phyloP scores from a whole-genome alignment of 441 rosid species.

The Aquilaria agallochum region DNA sequence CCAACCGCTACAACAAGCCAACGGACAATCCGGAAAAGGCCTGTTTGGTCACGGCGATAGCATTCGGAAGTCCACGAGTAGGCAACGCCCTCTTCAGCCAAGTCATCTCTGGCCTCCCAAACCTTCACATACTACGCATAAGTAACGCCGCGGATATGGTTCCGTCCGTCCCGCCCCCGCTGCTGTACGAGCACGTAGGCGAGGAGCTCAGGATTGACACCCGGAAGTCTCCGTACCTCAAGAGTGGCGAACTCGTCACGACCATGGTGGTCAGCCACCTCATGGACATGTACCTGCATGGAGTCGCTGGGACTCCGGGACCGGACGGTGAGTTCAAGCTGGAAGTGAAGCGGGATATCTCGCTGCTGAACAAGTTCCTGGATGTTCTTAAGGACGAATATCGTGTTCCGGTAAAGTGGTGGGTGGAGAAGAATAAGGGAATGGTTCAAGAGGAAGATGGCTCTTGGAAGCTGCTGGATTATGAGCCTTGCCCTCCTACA shows the following conservation, averaged over 20 bases:
- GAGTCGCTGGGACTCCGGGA: slow-evolving; percentile 28
- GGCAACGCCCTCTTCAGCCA: slow-evolving; percentile 31
- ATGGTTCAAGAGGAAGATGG: slow-evolving; percentile 35
- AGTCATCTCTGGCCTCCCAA: slow-evolving; percentile 11
- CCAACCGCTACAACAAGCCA: slow-evolving; percentile 33
- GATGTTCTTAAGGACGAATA: slow-evolving; percentile 30
- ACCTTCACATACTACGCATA: slow-evolving; percentile 35
- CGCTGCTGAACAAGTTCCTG: slow-evolving; percentile 23
- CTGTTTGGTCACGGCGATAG: slow-evolving; percentile 26
- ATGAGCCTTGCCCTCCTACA: slow-evolving; percentile 11
- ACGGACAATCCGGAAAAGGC: slow-evolving; percentile 9
- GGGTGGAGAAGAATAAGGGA: slow-evolving; percentile 29
- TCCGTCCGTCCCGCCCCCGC: slow-evolving; percentile 16
- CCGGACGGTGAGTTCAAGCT: slow-evolving; percentile 15
- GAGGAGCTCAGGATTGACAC: slow-evolving; percentile 28
- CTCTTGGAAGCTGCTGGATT: slow-evolving; percentile 23
- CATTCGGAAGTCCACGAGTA: slow-evolving; percentile 33
- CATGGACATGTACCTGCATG: slow-evolving; percentile 30
- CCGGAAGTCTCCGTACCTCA: slow-evolving; percentile 27
- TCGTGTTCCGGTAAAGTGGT: slow-evolving; percentile 26
- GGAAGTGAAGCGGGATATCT: slow-evolving; percentile 21
- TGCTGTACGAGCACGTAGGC: slow-evolving; percentile 22
- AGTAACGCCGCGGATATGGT: slow-evolving; percentile 18
- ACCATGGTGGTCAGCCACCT: slow-evolving; percentile 20
- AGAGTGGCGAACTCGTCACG: slow-evolving; percentile 11